Conservation (phyloP, 306 rosid species). For the Pueraria montana region DNA sequence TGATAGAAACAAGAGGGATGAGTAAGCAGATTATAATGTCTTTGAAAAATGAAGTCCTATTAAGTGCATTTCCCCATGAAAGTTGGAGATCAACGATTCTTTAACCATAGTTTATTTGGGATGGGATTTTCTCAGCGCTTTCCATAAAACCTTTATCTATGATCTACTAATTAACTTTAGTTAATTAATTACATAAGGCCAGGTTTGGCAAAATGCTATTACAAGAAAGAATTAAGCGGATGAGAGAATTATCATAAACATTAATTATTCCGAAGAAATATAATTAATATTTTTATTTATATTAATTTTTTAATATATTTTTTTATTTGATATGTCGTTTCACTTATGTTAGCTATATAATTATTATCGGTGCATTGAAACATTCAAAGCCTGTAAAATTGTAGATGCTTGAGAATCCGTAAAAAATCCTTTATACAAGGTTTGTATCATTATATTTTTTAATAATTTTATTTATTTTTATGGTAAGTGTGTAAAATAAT, state of each 20-base stretch:
- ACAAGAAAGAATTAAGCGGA: not conserved
- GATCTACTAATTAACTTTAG: not conserved
- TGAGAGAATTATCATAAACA: not conserved
- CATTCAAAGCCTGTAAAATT: not conserved
- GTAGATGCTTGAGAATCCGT: not conserved
- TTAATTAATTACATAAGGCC: not conserved
- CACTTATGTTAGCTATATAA: not conserved
- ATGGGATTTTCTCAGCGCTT: not conserved
- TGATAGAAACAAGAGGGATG: conserved; percentile 48
- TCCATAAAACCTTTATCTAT: not conserved
- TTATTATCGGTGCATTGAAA: not conserved
- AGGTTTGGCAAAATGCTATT: conserved; percentile 19
- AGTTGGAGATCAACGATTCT: conserved; percentile 51
- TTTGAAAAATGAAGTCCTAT: conserved; percentile 41
- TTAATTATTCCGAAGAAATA: not conserved
- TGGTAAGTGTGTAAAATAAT: not conserved
- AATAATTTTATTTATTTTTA: not conserved
- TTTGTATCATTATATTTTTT: not conserved
- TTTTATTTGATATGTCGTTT: not conserved
- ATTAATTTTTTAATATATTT: not conserved
- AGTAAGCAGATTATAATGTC: conserved; percentile 46
- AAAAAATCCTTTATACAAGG: not conserved
- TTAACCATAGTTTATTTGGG: conserved; percentile 40
- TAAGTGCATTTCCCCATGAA: conserved; percentile 53
- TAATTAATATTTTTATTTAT: not conserved